Evolutionary conservation across 805 yeast species (phyloP), one percentile per base, ranked within the genome.

Genomic region (Saccharomycopsis lassenensis): DNA sequence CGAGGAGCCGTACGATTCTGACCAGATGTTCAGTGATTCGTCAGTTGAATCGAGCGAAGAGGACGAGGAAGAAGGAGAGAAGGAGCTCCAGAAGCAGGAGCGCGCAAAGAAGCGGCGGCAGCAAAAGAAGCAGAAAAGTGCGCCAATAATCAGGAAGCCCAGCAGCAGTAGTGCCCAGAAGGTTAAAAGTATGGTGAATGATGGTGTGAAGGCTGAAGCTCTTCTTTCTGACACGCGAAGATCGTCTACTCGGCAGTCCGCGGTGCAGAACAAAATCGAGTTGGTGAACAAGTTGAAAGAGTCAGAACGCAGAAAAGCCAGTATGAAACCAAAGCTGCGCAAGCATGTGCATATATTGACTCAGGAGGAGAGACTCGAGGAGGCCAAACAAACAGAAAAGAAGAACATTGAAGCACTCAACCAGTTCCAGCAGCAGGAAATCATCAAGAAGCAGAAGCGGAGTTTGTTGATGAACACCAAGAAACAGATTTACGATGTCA

Each of bases 381-480:
- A 85, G 53, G 97, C 98, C 1, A 62, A 76, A 31, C 80, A 77
- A 47, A 91, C 96, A 0, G 98, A 91, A 56, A 67, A 69, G 51
- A 67, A 70, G 29, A 91, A 91, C 54, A 60, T 74, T 2, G 62
- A 72, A 19, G 80, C 95, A 2, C 61, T 91, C 46, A 74, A 80
- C 44, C 65, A 70, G 48, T 91, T 82, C 52, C 73, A 78, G 48
- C 93, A 87, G 48, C 89, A 83, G 51, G 98, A 91, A 53, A 61
- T 79, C 28, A 77, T 74, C 31, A 77, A 84, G 49, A 85, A 84
- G 52, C 77, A 78, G 53, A 70, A 69, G 36, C 89, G 87, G 50
- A 62, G 87, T 38, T 84, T 79, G 30, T 58, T 81, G 41, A 72
- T 82, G 54, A 64, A 74, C 40, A 78, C 78, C 50, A 73, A 67